These are phyloP conservation scores for Chalciporus sphaerocephalus DNA, from an alignment of 768 basidiomycete species.

Conservation along the genomic window DNA sequence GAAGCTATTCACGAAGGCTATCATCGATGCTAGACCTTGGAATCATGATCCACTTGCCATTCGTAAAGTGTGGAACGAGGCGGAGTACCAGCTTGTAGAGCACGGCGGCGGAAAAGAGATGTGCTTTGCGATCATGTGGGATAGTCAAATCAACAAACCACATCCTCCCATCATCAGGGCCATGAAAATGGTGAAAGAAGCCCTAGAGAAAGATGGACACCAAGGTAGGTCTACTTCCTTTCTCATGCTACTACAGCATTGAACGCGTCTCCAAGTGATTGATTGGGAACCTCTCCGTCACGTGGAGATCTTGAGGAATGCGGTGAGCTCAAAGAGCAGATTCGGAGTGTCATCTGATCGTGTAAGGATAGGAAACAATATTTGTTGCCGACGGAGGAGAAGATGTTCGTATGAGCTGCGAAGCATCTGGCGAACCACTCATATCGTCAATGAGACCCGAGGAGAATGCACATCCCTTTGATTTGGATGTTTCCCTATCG, in stretches of 20 bases:
- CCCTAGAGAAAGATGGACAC: slow-evolving; percentile 62
- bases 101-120: slow-evolving; percentile 50
- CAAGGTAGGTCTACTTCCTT: slow-evolving; percentile 40
- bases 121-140: slow-evolving; percentile 63
- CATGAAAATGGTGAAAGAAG: slow-evolving; percentile 53
- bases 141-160: slow-evolving; percentile 56
- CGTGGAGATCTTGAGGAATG: slow-evolving; percentile 27
- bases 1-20: slow-evolving; percentile 50
- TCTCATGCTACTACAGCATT: neutral
- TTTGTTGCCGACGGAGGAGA: slow-evolving; percentile 39
- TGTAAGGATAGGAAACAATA: slow-evolving; percentile 32
- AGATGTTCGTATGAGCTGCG: slow-evolving; percentile 35
- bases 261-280: slow-evolving; percentile 35
- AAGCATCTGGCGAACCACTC: slow-evolving; percentile 41
- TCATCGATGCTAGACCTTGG: slow-evolving; percentile 49
- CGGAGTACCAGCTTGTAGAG: slow-evolving; percentile 54
- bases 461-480: slow-evolving; percentile 34
- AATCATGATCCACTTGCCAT: slow-evolving; percentile 55
- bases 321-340: slow-evolving; percentile 10
- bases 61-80: slow-evolving; percentile 57
- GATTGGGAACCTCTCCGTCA: slow-evolving; percentile 66
- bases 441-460: slow-evolving; percentile 36
- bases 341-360: neutral
- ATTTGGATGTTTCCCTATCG: slow-evolving; percentile 40
- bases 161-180: slow-evolving; percentile 65